Conservation (phyloP, 2,329 filamentous ascomycete genomes). For the Sporothrix euskadiensis region DNA sequence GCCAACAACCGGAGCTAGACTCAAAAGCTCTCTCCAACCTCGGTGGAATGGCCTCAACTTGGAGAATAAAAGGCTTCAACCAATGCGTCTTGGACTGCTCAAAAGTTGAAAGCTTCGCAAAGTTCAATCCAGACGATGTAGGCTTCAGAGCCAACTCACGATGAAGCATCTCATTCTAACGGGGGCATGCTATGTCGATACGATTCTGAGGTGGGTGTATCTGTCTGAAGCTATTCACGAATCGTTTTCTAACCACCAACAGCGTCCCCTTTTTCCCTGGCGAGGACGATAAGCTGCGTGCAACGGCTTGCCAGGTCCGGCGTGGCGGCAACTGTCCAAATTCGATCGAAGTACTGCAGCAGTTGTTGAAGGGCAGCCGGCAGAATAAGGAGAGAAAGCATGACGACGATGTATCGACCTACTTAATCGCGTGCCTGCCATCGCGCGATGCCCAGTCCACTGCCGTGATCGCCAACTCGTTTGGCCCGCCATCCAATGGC, state of each 20-base stretch:
- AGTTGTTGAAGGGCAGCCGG: slow-evolving; percentile 50
- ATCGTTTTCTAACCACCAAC: neutral
- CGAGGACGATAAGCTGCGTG: slow-evolving; percentile 73
- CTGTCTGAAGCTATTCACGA: neutral
- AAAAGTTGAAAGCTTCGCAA: neutral
- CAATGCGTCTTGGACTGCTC: neutral
- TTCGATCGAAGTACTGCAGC: slow-evolving; percentile 67
- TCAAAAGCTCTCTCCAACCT: neutral
- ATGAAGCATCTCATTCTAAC: slow-evolving; percentile 63
- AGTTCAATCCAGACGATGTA: neutral
- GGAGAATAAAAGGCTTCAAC: neutral
- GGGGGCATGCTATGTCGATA: slow-evolving; percentile 71
- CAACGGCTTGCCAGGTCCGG: slow-evolving; percentile 57
- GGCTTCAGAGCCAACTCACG: slow-evolving; percentile 26
- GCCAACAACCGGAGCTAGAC: slow-evolving; percentile 1
- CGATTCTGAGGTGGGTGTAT: slow-evolving; percentile 61
- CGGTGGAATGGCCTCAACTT: neutral
- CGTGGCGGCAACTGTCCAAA: slow-evolving; percentile 75
- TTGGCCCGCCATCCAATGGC: neutral
- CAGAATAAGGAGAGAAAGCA: no score
- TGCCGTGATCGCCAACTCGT: slow-evolving; percentile 22
- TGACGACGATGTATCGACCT: slow-evolving; percentile 36
- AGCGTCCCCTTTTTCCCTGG: slow-evolving; percentile 66
- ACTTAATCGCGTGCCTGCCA: slow-evolving; percentile 58
- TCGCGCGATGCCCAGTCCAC: slow-evolving; percentile 43